Base-by-base conservation (phyloP, 169 alveolate species). In the Cryptosporidium sp. region DNA sequence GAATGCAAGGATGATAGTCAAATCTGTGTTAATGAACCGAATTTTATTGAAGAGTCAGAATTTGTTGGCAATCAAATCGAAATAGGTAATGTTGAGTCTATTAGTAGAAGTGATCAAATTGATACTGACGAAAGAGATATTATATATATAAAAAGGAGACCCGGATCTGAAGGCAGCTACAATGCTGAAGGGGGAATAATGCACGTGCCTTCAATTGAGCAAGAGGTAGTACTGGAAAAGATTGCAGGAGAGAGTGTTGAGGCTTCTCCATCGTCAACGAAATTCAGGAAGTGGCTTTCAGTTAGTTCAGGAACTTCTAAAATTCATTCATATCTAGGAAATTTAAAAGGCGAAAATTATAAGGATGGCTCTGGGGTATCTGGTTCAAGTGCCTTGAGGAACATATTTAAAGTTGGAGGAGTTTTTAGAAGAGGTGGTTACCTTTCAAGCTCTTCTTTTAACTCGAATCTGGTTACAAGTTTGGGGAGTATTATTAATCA, bases 401-500 rank as follows among this genome's bases (percentile, higher is more conserved):
- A 37, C 48, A 55, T 73, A 29, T 51, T 73, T 37, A 73, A 31
- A 35, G 71, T 70, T n/a, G 50, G 71, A 31, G 71, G 71, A 29
- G 71, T 65, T 26, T 52, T 73, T 23, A 26, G 62, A 21, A 73
- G 52, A 58, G 33, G 26, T 10, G 37, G 59, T 2, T 52, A 37
- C 39, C 51, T 52, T 35, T 55, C 86, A 9, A 52, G 23, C 37
- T 52, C 39, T 23, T 73, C 86, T 14, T 73, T 73, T 59, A 73
- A 73, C 55, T 73, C 86, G 6, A 73, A 41, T 59, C 29, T 73
- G 18, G 41, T 73, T n/a, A 33, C 62, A 41, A 73, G 86, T 26
- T 73, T 73, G 37, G 70, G 86, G 9, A 73, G 26, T 33, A 41
- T 41, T 21, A 37, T 58, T 41, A 73, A 29, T 26, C 41, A 31